These are phyloP conservation scores for Beta vulgaris DNA, from an alignment of 148 eudicot genomes.

Conservation along the genomic window DNA sequence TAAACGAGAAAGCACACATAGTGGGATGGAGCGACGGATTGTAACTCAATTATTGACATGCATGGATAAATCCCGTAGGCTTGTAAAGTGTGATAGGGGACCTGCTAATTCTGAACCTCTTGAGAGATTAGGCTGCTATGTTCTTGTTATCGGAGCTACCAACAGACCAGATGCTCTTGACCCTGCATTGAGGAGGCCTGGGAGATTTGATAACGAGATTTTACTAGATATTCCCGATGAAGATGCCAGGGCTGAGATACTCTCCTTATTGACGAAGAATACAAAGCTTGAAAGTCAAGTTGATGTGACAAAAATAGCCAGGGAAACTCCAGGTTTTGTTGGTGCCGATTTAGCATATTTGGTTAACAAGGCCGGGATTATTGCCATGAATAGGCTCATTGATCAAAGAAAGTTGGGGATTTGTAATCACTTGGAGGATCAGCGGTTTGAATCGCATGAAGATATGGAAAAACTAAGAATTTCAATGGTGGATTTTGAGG, in stretches of 20 bases:
- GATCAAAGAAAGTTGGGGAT: constrained; percentile 50
- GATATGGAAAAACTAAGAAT: constrained; percentile 65
- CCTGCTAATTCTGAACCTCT: constrained; percentile 25
- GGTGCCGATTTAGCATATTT: constrained; percentile 79
- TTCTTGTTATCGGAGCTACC: constrained; percentile 90
- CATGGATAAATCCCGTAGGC: constrained; percentile 69
- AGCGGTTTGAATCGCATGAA: constrained; percentile 54
- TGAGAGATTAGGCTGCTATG: constrained; percentile 44
- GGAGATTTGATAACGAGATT: constrained; percentile 83
- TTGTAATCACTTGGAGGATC: constrained; percentile 35
- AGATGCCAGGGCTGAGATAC: constrained; percentile 71
- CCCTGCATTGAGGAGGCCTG: constrained; percentile 85
- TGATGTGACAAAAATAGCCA: constrained; percentile 68
- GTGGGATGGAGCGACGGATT: constrained; percentile 80
- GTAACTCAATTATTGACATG: constrained; percentile 90
- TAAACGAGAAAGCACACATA: constrained; percentile 75
- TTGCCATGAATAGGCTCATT: constrained; percentile 75
- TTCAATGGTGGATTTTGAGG: constrained; percentile 83
- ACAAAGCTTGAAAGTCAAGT: constrained; percentile 61
- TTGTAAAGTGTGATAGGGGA: constrained; percentile 26
- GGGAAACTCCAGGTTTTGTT: constrained; percentile 85
- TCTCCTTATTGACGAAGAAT: constrained; percentile 49
- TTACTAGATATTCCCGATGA: constrained; percentile 77
- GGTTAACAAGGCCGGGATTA: constrained; percentile 67
- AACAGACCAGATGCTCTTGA: constrained; percentile 89